Evolutionary conservation across 116 monocot species (phyloP).

Genomic region (Phalaenopsis hybrid): DNA sequence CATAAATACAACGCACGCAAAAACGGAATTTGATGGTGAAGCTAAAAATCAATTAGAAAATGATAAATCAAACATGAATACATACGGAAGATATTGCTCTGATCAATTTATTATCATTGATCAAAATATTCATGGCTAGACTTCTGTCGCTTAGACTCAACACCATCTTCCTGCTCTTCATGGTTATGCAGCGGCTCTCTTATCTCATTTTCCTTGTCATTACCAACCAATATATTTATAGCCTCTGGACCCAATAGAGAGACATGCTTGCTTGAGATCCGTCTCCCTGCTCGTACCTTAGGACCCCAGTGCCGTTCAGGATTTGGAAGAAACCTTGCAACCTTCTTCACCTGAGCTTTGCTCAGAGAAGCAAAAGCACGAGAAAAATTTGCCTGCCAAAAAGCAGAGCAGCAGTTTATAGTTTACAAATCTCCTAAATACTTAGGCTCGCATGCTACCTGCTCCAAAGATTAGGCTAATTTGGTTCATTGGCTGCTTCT

Average conservation of each 20-base stretch:
- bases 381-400: slow-evolving; percentile 72
- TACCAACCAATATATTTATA: slow-evolving; percentile 10
- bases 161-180: slow-evolving; percentile 1
- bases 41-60: too few species aligned
- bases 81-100: neutral
- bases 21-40: too few species aligned
- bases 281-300: slow-evolving; percentile 73
- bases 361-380: slow-evolving; percentile 60
- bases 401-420: neutral
- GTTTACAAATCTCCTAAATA: too few species aligned
- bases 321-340: slow-evolving; percentile 73
- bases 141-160: slow-evolving; percentile 46
- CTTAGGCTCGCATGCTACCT: too few species aligned
- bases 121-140: slow-evolving; percentile 15
- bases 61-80: neutral
- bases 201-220: slow-evolving; percentile 6
- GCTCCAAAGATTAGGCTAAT: too few species aligned
- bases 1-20: too few species aligned
- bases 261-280: slow-evolving; percentile 76
- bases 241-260: slow-evolving; percentile 43
- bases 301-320: slow-evolving; percentile 91
- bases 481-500: too few species aligned
- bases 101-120: neutral
- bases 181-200: neutral
- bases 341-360: slow-evolving; percentile 78